Conservation (phyloP, 2,329 filamentous ascomycete genomes). For the Exophiala sp. region DNA sequence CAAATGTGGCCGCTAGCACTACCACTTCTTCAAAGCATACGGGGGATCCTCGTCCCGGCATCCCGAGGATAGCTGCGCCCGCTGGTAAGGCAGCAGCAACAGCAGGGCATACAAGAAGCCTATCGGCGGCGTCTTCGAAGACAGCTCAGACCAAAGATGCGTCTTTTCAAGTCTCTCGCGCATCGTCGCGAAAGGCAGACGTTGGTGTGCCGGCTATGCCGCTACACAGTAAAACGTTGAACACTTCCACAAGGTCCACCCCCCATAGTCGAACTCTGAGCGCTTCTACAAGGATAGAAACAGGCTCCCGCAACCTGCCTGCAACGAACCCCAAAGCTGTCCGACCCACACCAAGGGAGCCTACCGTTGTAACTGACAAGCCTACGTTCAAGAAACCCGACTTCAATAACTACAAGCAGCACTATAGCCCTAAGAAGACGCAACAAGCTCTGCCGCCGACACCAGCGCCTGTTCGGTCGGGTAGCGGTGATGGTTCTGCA, state of each 20-base stretch:
- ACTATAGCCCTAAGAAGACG: constrained; percentile 37
- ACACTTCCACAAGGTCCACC: constrained; percentile 1
- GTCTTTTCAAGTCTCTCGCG: neutral
- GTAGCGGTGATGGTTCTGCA: constrained; percentile 26
- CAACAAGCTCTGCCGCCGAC: constrained; percentile 23
- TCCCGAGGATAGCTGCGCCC: neutral
- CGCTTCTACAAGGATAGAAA: constrained; percentile 1
- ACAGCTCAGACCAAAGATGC: neutral
- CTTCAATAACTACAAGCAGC: constrained; percentile 37
- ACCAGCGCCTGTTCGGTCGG: neutral
- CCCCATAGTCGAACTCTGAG: constrained; percentile 4
- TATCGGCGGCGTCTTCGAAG: constrained; percentile 3
- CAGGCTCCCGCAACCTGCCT: neutral
- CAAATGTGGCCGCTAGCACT: neutral
- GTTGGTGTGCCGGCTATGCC: neutral
- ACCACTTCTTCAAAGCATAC: neutral
- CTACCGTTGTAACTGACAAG: neutral
- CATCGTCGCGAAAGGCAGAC: neutral
- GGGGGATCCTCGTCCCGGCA: neutral
- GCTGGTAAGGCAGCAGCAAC: neutral
- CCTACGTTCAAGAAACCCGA: constrained; percentile 26
- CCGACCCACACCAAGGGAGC: neutral
- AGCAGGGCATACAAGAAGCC: constrained; percentile 4
- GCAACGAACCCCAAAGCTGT: neutral
- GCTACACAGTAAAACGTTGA: constrained; percentile 4